A percentile compares a stretch with the other conserved stretches of the same genome.
Evolutionary conservation across 2,329 filamentous ascomycete genomes (phyloP).

Genomic region (Didymella glomerata): DNA sequence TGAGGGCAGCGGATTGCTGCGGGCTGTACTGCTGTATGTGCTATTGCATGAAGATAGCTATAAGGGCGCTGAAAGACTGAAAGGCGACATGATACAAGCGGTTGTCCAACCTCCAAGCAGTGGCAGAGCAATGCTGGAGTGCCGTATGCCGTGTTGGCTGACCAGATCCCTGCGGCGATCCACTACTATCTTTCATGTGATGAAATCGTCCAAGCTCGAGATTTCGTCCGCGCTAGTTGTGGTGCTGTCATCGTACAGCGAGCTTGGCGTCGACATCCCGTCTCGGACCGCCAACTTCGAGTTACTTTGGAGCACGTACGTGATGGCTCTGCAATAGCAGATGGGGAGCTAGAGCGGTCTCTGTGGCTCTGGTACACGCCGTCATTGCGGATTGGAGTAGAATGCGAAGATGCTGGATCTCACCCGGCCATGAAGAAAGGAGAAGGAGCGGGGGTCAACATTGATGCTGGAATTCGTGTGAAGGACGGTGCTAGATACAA

Average conservation of each 20-base stretch:
- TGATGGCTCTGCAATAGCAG: too few relatives aligned
- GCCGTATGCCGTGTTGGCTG: slow-evolving; percentile 27
- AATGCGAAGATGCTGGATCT: too few relatives aligned
- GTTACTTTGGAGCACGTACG: too few relatives aligned
- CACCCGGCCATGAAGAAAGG: too few relatives aligned
- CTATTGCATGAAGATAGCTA: slow-evolving; percentile 13
- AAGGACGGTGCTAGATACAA: too few relatives aligned
- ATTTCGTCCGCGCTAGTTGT: slow-evolving; percentile 24
- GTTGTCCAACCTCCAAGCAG: slow-evolving; percentile 4
- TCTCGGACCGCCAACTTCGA: background rate
- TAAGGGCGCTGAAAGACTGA: slow-evolving; percentile 13
- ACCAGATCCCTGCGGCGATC: slow-evolving; percentile 25
- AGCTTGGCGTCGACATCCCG: background rate
- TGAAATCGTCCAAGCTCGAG: slow-evolving; percentile 24
- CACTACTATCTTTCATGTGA: slow-evolving; percentile 27
- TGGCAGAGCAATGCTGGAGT: slow-evolving; percentile 16
- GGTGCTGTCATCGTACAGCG: slow-evolving; percentile 24
- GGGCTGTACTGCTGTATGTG: background rate
- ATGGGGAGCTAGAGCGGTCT: too few relatives aligned
- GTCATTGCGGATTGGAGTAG: too few relatives aligned
- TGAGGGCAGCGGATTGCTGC: slow-evolving; percentile 3
- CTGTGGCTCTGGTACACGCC: too few relatives aligned
- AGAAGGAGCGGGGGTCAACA: too few relatives aligned
- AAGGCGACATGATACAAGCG: slow-evolving; percentile 25
- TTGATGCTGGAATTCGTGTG: too few relatives aligned